Evolutionary conservation across 169 alveolate genomes (phyloP).

Genomic region (Plasmodium reichenowi): DNA sequence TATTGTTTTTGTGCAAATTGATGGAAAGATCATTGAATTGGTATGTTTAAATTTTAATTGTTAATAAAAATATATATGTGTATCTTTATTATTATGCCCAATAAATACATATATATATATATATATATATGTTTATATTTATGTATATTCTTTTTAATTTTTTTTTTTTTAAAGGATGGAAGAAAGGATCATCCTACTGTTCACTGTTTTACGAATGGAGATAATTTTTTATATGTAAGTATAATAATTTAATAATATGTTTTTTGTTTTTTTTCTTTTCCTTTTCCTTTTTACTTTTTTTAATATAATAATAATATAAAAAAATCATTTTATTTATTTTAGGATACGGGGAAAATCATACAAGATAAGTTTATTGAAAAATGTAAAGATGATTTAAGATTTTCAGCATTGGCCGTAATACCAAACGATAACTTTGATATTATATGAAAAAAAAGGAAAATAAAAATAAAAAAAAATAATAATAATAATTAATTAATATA

Average conservation of each 20-base stretch:
- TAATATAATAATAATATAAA: not conserved
- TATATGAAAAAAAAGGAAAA: not conserved
- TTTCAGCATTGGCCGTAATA: conserved; percentile 54
- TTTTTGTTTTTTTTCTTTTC: not conserved
- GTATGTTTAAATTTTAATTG: conserved; percentile 1
- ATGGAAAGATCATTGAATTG: conserved; percentile 34
- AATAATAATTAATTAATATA: no score
- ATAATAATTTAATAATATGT: no score
- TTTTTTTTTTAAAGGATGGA: conserved; percentile 36
- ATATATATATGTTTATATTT: no score
- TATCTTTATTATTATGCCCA: no score
- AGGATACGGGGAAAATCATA: conserved; percentile 49
- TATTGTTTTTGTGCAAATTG: conserved; percentile 41
- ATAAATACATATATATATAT: not conserved
- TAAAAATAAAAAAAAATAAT: no score
- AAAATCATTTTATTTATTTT: not conserved
- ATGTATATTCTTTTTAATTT: not conserved
- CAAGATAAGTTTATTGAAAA: conserved; percentile 35
- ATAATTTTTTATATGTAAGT: conserved; percentile 33
- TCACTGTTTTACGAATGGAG: conserved; percentile 24
- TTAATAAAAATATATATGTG: not conserved
- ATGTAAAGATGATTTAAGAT: conserved; percentile 23
- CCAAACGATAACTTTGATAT: conserved; percentile 8
- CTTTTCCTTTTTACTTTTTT: not conserved
- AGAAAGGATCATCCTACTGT: conserved; percentile 35